These are phyloP conservation scores for Carpinus viminea DNA, from an alignment of 306 rosid species.

Conservation along the genomic window DNA sequence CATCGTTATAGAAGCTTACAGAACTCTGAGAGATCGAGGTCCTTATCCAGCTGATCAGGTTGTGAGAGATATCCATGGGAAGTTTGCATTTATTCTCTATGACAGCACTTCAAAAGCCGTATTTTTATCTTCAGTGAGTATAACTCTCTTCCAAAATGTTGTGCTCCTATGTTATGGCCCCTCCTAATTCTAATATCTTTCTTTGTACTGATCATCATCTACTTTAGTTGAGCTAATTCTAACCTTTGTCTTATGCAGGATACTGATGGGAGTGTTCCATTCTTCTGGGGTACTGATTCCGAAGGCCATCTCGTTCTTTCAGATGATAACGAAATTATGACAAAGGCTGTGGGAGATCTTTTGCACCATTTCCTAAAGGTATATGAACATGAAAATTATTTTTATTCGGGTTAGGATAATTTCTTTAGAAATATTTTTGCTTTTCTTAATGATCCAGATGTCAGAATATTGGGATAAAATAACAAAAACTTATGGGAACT, in stretches of 20 bases:
- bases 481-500: neutral
- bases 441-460: neutral
- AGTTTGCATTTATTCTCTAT: slow-evolving; percentile 73
- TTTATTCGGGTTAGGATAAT: neutral
- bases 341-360: slow-evolving; percentile 87
- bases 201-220: slow-evolving; percentile 13
- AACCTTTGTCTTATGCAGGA: slow-evolving; percentile 45
- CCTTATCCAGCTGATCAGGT: slow-evolving; percentile 96
- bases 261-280: slow-evolving; percentile 81
- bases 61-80: slow-evolving; percentile 93
- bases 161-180: neutral
- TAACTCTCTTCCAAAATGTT: slow-evolving; percentile 1
- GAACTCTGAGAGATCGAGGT: slow-evolving; percentile 94
- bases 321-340: slow-evolving; percentile 62
- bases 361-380: slow-evolving; percentile 97
- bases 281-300: slow-evolving; percentile 94
- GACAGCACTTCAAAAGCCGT: slow-evolving; percentile 66
- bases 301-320: slow-evolving; percentile 84
- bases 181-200: neutral
- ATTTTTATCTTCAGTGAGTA: slow-evolving; percentile 78
- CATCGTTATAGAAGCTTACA: slow-evolving; percentile 86
- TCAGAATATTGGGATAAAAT: neutral
- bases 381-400: slow-evolving; percentile 12
- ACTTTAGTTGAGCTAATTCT: slow-evolving; percentile 15
- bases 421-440: neutral